These are phyloP conservation scores for Saccharomyces mikatae DNA, from an alignment of 805 yeast species.

Conservation along the genomic window DNA sequence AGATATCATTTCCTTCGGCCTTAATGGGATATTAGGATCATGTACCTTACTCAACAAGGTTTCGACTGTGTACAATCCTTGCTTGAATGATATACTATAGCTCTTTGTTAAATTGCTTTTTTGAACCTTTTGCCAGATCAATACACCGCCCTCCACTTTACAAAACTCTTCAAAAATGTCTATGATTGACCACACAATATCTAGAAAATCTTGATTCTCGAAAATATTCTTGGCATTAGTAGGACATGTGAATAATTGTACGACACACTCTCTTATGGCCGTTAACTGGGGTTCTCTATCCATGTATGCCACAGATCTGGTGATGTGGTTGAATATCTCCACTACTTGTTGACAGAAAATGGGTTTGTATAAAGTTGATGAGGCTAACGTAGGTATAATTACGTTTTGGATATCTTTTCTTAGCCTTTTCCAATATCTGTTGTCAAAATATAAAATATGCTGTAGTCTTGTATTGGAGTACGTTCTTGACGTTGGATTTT, in stretches of 20 bases:
- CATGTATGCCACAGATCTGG: conserved; percentile 42
- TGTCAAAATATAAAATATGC: conserved; percentile 48
- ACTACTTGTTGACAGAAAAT: conserved; percentile 46
- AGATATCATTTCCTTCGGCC: conserved; percentile 34
- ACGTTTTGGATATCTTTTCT: conserved; percentile 43
- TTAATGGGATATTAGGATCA: conserved; percentile 27
- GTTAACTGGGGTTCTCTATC: conserved; percentile 89
- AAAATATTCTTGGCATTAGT: conserved; percentile 54
- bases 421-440: conserved; percentile 45
- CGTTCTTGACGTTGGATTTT: conserved; percentile 7
- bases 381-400: conserved; percentile 48
- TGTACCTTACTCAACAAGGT: conserved; percentile 30
- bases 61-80: conserved; percentile 30
- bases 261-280: conserved; percentile 61
- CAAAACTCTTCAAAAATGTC: conserved; percentile 38
- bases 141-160: conserved; percentile 29
- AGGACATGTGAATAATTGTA: conserved; percentile 88
- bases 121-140: conserved; percentile 30
- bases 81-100: conserved; percentile 29
- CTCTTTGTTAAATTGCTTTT: conserved; percentile 30
- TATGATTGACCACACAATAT: conserved; percentile 41
- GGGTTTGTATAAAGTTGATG: conserved; percentile 41
- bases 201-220: conserved; percentile 32
- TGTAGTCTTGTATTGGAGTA: conserved; percentile 45
- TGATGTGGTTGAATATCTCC: conserved; percentile 43